These are phyloP conservation scores for Pichia californica DNA, from an alignment of 805 yeast species.

Conservation along the genomic window DNA sequence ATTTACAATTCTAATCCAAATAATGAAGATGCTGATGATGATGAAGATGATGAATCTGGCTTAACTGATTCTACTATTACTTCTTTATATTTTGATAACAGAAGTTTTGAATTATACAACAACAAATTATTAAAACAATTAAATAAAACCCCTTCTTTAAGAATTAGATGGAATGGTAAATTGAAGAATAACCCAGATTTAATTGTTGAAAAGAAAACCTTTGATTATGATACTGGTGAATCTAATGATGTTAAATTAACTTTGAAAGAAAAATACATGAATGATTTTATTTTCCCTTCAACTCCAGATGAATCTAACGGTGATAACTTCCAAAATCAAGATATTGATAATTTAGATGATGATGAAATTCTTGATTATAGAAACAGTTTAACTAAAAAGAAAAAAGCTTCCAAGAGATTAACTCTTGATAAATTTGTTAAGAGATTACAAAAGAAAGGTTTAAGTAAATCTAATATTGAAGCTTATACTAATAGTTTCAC, in stretches of 20 bases:
- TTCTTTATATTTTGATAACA: constrained; percentile 81
- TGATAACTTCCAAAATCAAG: constrained; percentile 7
- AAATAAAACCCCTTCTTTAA: constrained; percentile 61
- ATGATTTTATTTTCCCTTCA: constrained; percentile 47
- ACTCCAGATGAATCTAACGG: not conserved
- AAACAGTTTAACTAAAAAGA: constrained; percentile 19
- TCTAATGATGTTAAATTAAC: constrained; percentile 54
- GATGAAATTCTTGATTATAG: constrained; percentile 10
- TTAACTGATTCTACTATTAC: constrained; percentile 76
- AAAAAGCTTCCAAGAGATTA: constrained; percentile 15
- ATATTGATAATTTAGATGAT: constrained; percentile 12
- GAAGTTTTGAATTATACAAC: constrained; percentile 77
- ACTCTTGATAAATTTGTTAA: constrained; percentile 42
- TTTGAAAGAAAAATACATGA: constrained; percentile 76
- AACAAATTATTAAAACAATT: constrained; percentile 63
- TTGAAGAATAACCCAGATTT: constrained; percentile 72
- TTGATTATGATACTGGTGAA: constrained; percentile 44
- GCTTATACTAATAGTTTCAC: constrained; percentile 49
- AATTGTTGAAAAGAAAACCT: constrained; percentile 70
- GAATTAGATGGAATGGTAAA: constrained; percentile 89
- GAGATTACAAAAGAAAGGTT: constrained; percentile 59
- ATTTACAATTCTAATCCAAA: constrained; percentile 55
- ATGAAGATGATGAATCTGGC: constrained; percentile 43
- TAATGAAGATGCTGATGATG: constrained; percentile 40
- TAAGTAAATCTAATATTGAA: constrained; percentile 45